Conservation (phyloP, 441 rosid species). For the Erysimum cheiri region DNA sequence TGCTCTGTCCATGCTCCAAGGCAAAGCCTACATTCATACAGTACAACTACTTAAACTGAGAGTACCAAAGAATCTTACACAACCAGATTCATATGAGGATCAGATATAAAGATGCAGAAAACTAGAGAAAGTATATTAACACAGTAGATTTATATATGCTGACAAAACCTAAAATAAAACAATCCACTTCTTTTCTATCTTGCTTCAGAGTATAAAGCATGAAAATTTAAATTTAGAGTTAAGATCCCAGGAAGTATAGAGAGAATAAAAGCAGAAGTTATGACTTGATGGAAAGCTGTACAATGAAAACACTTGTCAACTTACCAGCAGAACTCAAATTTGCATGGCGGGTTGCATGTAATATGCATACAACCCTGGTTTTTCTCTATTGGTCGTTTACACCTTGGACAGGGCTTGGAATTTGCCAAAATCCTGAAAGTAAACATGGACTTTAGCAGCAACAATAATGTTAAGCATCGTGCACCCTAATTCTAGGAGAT, state of each 20-base stretch:
- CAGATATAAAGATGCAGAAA: constrained; percentile 12
- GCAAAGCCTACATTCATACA: constrained; percentile 63
- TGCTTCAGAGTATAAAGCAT: constrained; percentile 8
- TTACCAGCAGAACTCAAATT: constrained; percentile 86
- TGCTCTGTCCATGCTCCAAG: constrained; percentile 83
- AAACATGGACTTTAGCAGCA: constrained; percentile 13
- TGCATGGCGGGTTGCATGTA: constrained; percentile 85
- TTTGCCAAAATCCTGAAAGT: constrained; percentile 77
- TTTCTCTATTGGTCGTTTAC: constrained; percentile 87
- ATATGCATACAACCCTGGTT: constrained; percentile 91
- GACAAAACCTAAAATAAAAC: not conserved
- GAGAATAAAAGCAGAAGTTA: constrained; percentile 1
- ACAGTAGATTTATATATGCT: not conserved
- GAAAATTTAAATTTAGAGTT: not conserved
- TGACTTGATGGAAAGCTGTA: constrained; percentile 10
- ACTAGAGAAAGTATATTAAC: constrained; percentile 15
- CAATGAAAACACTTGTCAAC: constrained; percentile 36
- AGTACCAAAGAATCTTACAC: constrained; percentile 7
- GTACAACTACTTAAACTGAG: constrained; percentile 11
- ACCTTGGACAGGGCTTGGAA: constrained; percentile 83
- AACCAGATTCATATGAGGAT: constrained; percentile 17
- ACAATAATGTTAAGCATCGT: constrained; percentile 14
- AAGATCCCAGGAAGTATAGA: not conserved
- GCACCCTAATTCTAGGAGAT: constrained; percentile 13
- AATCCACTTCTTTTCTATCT: not conserved